Evolutionary conservation across 2,329 filamentous ascomycete species (phyloP).

Genomic region (Trichoderma simmonsii): DNA sequence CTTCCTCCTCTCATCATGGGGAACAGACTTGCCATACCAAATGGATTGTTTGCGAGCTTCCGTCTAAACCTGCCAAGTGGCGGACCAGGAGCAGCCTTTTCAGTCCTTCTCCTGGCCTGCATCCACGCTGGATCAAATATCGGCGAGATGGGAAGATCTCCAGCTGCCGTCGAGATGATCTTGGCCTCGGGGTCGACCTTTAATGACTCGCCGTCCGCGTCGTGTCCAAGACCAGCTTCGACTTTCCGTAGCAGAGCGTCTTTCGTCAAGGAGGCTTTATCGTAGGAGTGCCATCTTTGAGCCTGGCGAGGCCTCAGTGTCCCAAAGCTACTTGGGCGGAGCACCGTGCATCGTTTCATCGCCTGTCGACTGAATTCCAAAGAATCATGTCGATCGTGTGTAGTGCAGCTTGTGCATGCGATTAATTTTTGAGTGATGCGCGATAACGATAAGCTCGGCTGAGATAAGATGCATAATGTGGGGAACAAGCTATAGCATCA

Average conservation of each 20-base stretch:
- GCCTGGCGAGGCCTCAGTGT: slow-evolving; percentile 12
- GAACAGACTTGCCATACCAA: slow-evolving; percentile 46
- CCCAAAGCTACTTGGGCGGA: slow-evolving; percentile 21
- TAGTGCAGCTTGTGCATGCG: not conserved
- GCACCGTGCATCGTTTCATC: slow-evolving; percentile 30
- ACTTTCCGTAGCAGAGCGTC: slow-evolving; percentile 33
- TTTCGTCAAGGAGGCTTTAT: slow-evolving; percentile 28
- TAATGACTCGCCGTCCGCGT: slow-evolving; percentile 30
- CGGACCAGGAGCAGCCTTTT: slow-evolving; percentile 34
- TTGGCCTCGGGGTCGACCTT: slow-evolving; percentile 40
- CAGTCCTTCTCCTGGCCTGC: slow-evolving; percentile 42
- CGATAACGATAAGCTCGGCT: slow-evolving; percentile 15
- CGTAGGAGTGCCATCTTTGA: slow-evolving; percentile 35
- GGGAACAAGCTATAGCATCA: slow-evolving; percentile 6
- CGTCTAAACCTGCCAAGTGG: slow-evolving; percentile 50
- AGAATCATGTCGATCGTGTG: slow-evolving; percentile 22
- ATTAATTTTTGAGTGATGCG: slow-evolving; percentile 14
- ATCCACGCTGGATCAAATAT: slow-evolving; percentile 52
- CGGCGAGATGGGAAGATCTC: slow-evolving; percentile 52
- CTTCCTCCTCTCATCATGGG: not conserved
- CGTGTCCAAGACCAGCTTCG: slow-evolving; percentile 32
- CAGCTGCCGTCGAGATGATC: slow-evolving; percentile 44
- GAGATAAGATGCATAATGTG: not conserved
- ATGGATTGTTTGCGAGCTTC: slow-evolving; percentile 60
- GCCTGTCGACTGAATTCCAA: slow-evolving; percentile 16